Percentiles rank a stretch among this genome's conserved stretches.
phyloP scores from a whole-genome alignment of 768 basidiomycete species.

The Saitozyma podzolica region DNA sequence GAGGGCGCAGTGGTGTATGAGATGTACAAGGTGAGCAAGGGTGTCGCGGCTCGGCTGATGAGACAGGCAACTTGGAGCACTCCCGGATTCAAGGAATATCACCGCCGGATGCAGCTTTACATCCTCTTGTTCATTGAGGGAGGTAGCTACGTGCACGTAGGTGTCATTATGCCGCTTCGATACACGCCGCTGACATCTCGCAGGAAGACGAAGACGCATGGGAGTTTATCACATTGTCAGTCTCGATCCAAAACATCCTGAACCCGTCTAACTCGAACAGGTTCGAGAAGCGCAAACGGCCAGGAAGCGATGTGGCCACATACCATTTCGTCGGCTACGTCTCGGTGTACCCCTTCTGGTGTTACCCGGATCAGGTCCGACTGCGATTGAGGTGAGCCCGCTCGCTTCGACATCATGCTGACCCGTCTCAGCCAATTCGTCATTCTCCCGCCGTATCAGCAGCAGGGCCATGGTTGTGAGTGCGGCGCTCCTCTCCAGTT shows the following conservation, averaged over 20 bases:
- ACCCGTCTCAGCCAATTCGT: conserved; percentile 75
- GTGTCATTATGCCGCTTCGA: conserved; percentile 7
- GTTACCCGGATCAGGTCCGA: conserved; percentile 86
- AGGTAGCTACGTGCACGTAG: conserved; percentile 78
- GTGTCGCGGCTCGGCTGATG: conserved; percentile 3
- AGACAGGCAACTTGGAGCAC: conserved; percentile 76
- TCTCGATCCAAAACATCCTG: too few relatives aligned
- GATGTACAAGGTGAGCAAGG: conserved; percentile 76
- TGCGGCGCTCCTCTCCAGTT: neutral
- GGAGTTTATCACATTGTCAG: conserved; percentile 79
- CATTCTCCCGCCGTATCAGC: conserved; percentile 85
- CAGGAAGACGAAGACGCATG: conserved; percentile 84
- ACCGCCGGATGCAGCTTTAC: conserved; percentile 89
- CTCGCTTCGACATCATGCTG: neutral
- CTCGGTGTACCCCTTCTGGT: conserved; percentile 92
- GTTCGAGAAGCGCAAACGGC: conserved; percentile 72
- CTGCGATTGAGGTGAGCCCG: conserved; percentile 73
- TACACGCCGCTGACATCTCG: neutral
- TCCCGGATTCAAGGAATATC: conserved; percentile 85
- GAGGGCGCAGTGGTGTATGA: conserved; percentile 75
- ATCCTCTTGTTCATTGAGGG: conserved; percentile 93
- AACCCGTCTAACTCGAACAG: too few relatives aligned
- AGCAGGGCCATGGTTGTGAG: conserved; percentile 86
- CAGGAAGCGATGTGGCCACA: conserved; percentile 54
- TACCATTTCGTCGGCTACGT: conserved; percentile 96